These are phyloP conservation scores for Calocera cornea DNA, from an alignment of 768 basidiomycete genomes.

Conservation along the genomic window DNA sequence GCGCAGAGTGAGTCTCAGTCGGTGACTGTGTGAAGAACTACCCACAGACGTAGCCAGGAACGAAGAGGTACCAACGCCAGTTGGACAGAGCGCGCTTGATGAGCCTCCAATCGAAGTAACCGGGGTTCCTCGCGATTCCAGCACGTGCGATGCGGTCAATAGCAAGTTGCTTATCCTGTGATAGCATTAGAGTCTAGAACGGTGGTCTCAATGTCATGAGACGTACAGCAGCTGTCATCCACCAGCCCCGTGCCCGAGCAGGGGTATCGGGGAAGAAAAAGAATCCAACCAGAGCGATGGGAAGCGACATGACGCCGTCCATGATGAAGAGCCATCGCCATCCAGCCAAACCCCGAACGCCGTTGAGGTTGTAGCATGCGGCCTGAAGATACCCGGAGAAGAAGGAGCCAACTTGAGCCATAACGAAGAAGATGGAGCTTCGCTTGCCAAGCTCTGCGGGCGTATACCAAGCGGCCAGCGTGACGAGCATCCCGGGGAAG, in stretches of 20 bases:
- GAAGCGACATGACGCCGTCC: slow-evolving; percentile 56
- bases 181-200: slow-evolving; percentile 16
- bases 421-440: slow-evolving; percentile 48
- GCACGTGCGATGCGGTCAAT: slow-evolving; percentile 9
- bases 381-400: slow-evolving; percentile 18
- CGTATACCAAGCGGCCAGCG: slow-evolving; percentile 65
- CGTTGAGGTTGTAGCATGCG: slow-evolving; percentile 4
- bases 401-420: slow-evolving; percentile 55
- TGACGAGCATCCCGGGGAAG: slow-evolving; percentile 60
- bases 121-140: not conserved
- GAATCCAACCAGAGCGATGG: slow-evolving; percentile 59
- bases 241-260: slow-evolving; percentile 47
- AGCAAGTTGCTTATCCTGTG: slow-evolving; percentile 15
- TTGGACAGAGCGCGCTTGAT: slow-evolving; percentile 10
- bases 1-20: not conserved
- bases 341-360: slow-evolving; percentile 21
- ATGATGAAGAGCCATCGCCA: slow-evolving; percentile 36
- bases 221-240: slow-evolving; percentile 40
- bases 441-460: slow-evolving; percentile 56
- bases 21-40: no score
- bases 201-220: not conserved
- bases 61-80: slow-evolving; percentile 8
- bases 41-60: not conserved
- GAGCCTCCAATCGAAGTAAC: slow-evolving; percentile 6
- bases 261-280: slow-evolving; percentile 61